Base-by-base conservation (phyloP, 345 rosid species). In the Populus pruinosa region DNA sequence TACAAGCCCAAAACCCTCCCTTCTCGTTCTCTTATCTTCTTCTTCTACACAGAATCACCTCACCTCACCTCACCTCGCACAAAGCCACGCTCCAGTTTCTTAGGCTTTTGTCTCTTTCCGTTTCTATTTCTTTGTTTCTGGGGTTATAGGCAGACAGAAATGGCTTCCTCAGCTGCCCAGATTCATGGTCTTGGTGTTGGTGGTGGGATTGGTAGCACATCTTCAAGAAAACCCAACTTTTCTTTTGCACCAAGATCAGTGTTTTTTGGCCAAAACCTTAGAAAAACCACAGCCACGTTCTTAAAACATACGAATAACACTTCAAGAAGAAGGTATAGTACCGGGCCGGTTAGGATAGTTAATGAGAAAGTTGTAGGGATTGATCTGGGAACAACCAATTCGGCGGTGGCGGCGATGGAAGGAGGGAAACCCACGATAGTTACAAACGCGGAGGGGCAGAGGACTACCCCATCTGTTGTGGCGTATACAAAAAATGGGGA, bases 331-430 rank as follows among this genome's bases (percentile, higher is more conserved):
- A 47, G 92, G n/a, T 84, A 70, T 69, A 55, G 80, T 1, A 86
- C 82, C 1, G 96, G 94, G 23, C 93, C 96, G 0, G 77, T 93
- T 16, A 81, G 93, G 25, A 96, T 92, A 21, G 93, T 87, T 65
- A 88, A 84, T 68, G 99, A 96, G 89, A 96, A 96, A 67, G 95
- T 93, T 8, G 97, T 96, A 36, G 99, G 98, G 31, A 96, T 96
- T 71, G 99, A 96, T 84, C 77, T 92, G 74, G 99, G 99, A 44
- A 96, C 99, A 12, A 96, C 98, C 12, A 96, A 96, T 76, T 96
- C 99, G 21, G 98, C 98, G 0, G 99, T 92, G 39, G 99, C 99
- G 41, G 99, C 98, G 0, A 96, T 96, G 98, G 99, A 96, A 83
- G 99, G 99, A 71, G 99, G 99, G 27, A 92, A 96, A 79, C 98